These are phyloP conservation scores for Hyaloscypha bicolor DNA, from an alignment of 495 filamentous ascomycete genomes.

Conservation along the genomic window DNA sequence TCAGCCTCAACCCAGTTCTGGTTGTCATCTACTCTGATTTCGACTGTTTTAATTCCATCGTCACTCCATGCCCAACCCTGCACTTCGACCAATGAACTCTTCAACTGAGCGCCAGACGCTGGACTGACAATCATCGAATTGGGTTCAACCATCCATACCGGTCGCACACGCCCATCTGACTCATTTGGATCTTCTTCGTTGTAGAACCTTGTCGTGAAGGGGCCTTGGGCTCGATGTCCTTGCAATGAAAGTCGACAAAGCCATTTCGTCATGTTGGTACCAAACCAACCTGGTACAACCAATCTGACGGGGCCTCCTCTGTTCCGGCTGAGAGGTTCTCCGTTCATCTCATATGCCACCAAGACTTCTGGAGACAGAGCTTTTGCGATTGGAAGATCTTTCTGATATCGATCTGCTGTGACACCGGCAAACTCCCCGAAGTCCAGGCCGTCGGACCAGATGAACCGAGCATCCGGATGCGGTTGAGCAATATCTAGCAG, in stretches of 20 bases:
- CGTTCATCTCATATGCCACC: conserved; percentile 15
- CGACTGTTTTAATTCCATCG: not conserved
- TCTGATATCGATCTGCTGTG: conserved; percentile 3
- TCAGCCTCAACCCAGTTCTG: not conserved
- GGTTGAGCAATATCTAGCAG: not conserved
- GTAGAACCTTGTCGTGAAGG: not conserved
- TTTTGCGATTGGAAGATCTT: conserved; percentile 10
- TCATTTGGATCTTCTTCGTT: not conserved
- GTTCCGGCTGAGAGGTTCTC: not conserved
- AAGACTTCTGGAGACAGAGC: conserved; percentile 4
- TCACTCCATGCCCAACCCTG: not conserved
- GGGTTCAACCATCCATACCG: not conserved
- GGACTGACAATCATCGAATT: not conserved
- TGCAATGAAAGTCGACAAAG: conserved; percentile 3
- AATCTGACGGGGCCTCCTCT: conserved; percentile 9
- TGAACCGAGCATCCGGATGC: not conserved
- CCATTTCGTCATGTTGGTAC: conserved; percentile 7
- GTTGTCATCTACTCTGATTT: not conserved
- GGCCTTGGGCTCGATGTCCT: not conserved
- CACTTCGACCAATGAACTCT: not conserved
- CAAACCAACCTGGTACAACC: conserved; percentile 14
- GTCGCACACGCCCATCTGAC: not conserved
- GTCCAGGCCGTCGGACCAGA: conserved; percentile 4
- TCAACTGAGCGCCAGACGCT: not conserved
- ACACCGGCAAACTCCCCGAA: conserved; percentile 5